Base-by-base conservation (phyloP, 352 stramenopile genomes). In the Pythium periplocum region DNA sequence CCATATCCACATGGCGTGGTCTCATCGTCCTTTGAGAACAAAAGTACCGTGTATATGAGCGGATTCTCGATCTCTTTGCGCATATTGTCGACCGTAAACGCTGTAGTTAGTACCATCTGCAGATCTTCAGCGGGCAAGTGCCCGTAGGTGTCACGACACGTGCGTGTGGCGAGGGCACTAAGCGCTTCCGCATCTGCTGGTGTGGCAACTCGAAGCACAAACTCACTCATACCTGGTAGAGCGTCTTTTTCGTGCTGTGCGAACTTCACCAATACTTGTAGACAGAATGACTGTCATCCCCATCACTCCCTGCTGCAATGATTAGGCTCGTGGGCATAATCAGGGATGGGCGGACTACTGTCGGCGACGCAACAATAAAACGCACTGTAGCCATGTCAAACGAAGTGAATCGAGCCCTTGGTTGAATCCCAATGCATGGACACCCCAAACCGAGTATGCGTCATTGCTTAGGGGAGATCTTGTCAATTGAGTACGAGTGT, bases 121-220 rank as follows among this genome's bases (percentile, higher is more conserved):
- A 73, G 61, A 12, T 66, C 50, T 17, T 64, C 44, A 1, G 57
- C 38, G 38, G 69, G 68, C 30, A 64, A 37, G 38, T 70, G 57
- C 3, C 53, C 61, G 40, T 68, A 73, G 30, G 65, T 73, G 34
- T 67, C 61, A 33, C 37, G 30, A 43, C 69, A 73, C 43, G 61
- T 73, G 39, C 57, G 61, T n/a, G 51, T 55, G 12, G 65, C 65
- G 43, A 69, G 58, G 2, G 41, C 46, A 8, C 61, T 57, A 6
- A 73, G 53, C 7, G 36, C 39, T 6, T 46, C 45, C 0, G 65
- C 65, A 39, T 73, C 65, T 1, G 35, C 44, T 0, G 61, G 4
- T 6, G 54, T 53, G 4, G 65, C 65, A 7, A 49, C 38, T 40
- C 65, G 65, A n/a, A 69, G 30, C 17, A 35, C 11, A 26, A 38